Evolutionary conservation across 768 basidiomycete genomes (phyloP).

Genomic region (Boletales sp.): DNA sequence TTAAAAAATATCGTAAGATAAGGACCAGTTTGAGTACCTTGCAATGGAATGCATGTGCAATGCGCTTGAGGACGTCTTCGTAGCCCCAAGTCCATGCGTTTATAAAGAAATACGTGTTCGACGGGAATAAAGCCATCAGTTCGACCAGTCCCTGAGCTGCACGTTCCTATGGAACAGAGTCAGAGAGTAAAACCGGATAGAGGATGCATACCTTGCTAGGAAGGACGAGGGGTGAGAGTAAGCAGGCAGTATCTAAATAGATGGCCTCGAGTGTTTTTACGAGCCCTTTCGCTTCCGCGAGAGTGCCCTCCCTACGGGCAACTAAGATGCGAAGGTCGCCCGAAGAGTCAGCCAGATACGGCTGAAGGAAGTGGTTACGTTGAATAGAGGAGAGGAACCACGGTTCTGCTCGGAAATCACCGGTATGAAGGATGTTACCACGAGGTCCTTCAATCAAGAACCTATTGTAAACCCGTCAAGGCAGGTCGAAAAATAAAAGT

Average conservation of each 20-base stretch:
- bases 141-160: slow-evolving; percentile 66
- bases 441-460: slow-evolving; percentile 73
- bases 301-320: slow-evolving; percentile 22
- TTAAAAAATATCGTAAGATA: too few species aligned
- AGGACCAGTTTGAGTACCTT: slow-evolving; percentile 38
- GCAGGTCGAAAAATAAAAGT: neutral
- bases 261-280: slow-evolving; percentile 66
- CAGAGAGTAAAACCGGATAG: neutral
- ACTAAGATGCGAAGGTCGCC: slow-evolving; percentile 23
- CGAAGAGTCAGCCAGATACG: slow-evolving; percentile 50
- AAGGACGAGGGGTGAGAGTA: slow-evolving; percentile 48
- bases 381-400: slow-evolving; percentile 68
- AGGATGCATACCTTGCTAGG: slow-evolving; percentile 52
- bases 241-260: slow-evolving; percentile 77
- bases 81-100: slow-evolving; percentile 98
- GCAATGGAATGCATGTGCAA: slow-evolving; percentile 62
- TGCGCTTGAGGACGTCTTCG: slow-evolving; percentile 81
- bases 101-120: slow-evolving; percentile 74
- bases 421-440: slow-evolving; percentile 83
- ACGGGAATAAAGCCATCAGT: slow-evolving; percentile 66
- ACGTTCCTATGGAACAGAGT: slow-evolving; percentile 43
- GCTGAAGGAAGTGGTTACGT: slow-evolving; percentile 68
- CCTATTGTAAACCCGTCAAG: slow-evolving; percentile 41
- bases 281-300: slow-evolving; percentile 22
- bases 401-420: slow-evolving; percentile 88